Base-by-base conservation (phyloP, 1,284 basidiomycete genomes). In the Fomitiporia mediterranea region DNA sequence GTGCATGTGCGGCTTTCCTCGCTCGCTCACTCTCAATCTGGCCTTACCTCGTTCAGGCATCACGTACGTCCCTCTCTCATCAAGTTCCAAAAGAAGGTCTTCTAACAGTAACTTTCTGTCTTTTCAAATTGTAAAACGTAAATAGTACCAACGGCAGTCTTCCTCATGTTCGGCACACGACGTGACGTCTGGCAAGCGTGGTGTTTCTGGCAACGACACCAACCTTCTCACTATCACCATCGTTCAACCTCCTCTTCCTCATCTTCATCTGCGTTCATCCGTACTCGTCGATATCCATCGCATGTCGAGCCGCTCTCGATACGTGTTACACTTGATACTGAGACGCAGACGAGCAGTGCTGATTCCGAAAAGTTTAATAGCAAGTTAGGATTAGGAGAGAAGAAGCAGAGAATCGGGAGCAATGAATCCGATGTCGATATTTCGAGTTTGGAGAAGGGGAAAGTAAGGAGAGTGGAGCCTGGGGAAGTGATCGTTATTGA, bases 1-100 rank as follows among this genome's bases (percentile, higher is more conserved):
- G 57, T n/a, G 57, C 57, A 11, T 58, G 52, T 21, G 57, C 52
- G 8, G 57, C 57, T n/a, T 58, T 58, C 51, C 44, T 58, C 15
- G 52, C 57, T 4, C 51, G 44, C n/a, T 54, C 57, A 8, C 40
- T 52, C 32, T 34, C 35, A 17, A 32, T 55, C 25, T 58, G 57
- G 57, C 57, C 57, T 6, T 58, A 50, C 53, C 32, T 58, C 19
- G 42, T 58, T 13, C 52, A 58, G 55, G 57, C 57, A 17, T 58
- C 57, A 23, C 39, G 57, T 58, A 21, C 32, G 57, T 54, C 6
- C 21, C 30, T 43, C 30, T 42, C 8, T 46, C 17, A 9, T 30
- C 0, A 28, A 6, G 9, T 27, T 34, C 19, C n/a, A n/a, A 17
- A 43, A 27, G 13, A 3, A 2, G 13, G 15, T n/a, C 7, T 43